Base-by-base conservation (phyloP, 495 filamentous ascomycete genomes). In the Trichoderma gamsii region DNA sequence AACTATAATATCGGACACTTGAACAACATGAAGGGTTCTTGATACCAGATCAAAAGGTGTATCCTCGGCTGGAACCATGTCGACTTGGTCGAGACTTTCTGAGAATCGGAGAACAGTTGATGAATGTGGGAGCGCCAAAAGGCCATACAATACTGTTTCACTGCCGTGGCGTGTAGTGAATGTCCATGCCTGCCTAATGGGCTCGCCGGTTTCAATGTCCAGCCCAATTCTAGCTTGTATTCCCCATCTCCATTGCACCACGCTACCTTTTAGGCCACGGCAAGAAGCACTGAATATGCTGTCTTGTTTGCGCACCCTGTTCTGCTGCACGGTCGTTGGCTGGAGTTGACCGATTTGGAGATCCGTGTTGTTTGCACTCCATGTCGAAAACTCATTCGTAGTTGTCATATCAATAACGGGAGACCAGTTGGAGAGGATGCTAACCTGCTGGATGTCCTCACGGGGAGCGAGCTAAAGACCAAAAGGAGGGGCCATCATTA, bases 351-450 rank as follows among this genome's bases (percentile, higher is more conserved):
- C 49, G 1, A 52, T 69, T 72, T 49, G 69, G 21, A 15, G 35
- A 27, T 61, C 52, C 29, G 68, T 49, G 1, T 65, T 32, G 56
- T 13, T 32, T 13, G 23, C 59, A 18, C 72, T 67, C 70, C 75
- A 73, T 4, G 63, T 72, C 1, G 69, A 66, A 38, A 68, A 69
- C 16, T 72, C 72, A 13, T 75, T 73, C 6, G 86, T 81, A 41
- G 86, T 79, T 25, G 85, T 81, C 43, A 91, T 85, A 75, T 97
- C 92, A 23, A 86, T 84, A 27, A 88, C 83, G 0, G 95, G 92
- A 0, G 91, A 85, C 93, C 93, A 97, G 73, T 93, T 97, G 41
- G 88, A 83, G 65, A 85, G 75, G 8, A 76, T 76, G 49, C 85
- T 80, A 27, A 80, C 69, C 52, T 80, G 71, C 71, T 81, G 78